Evolutionary conservation across 1,139 yeast genomes (phyloP).

Genomic region (Suhomyces coccinellae): DNA sequence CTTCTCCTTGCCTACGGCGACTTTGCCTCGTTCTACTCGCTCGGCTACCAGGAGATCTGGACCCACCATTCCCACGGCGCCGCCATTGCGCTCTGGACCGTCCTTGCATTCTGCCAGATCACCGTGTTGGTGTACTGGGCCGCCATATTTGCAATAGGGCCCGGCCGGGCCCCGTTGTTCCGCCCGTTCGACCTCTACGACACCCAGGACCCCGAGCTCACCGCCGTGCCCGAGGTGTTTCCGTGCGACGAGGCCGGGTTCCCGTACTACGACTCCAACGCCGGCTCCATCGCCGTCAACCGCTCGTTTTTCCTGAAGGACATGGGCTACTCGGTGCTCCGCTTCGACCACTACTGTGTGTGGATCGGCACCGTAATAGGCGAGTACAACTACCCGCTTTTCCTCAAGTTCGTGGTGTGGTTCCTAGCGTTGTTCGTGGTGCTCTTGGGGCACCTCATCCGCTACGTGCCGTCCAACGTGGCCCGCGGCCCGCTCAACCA

Average conservation of each 20-base stretch:
- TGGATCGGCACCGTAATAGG: constrained; percentile 66
- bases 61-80: constrained; percentile 30
- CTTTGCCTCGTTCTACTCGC: constrained; percentile 34
- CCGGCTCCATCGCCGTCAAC: constrained; percentile 53
- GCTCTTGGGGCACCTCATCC: constrained; percentile 27
- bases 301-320: constrained; percentile 59
- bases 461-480: constrained; percentile 28
- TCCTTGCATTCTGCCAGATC: constrained; percentile 29
- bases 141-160: constrained; percentile 30
- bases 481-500: constrained; percentile 37
- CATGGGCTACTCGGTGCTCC: constrained; percentile 47
- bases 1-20: constrained; percentile 32
- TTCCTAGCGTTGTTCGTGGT: constrained; percentile 33
- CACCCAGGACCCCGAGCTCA: constrained; percentile 20
- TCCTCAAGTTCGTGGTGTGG: constrained; percentile 48
- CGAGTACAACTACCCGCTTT: constrained; percentile 50
- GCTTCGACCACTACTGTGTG: constrained; percentile 66
- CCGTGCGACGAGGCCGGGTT: constrained; percentile 59
- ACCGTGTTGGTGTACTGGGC: constrained; percentile 35
- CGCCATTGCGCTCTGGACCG: constrained; percentile 39
- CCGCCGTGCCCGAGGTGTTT: constrained; percentile 48
- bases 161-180: constrained; percentile 32
- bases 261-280: constrained; percentile 60
- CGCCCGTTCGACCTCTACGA: constrained; percentile 30
- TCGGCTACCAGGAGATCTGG: constrained; percentile 41